Conservation (phyloP, 192 early-diverging fungal species). For the Podila minutissima region DNA sequence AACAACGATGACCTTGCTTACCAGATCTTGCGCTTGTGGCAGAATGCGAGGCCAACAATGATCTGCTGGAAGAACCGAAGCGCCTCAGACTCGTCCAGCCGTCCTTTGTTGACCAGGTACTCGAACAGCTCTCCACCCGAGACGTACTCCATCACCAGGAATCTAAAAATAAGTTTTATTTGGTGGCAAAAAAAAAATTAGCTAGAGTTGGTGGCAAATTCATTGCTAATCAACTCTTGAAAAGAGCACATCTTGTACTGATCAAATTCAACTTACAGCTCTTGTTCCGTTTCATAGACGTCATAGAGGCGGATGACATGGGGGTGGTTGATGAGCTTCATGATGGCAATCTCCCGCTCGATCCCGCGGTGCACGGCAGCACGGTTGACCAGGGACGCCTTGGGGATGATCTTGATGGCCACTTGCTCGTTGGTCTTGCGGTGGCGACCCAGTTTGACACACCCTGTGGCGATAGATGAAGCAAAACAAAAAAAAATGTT, state of each 20-base stretch:
- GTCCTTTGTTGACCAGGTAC: conserved; percentile 61
- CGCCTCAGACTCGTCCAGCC: conserved; percentile 54
- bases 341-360: conserved; percentile 65
- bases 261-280: conserved; percentile 21
- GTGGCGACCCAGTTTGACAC: conserved; percentile 62
- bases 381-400: conserved; percentile 55
- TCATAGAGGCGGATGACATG: conserved; percentile 61
- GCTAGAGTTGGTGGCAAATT: no score
- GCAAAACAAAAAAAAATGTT: neutral
- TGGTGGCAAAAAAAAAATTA: neutral
- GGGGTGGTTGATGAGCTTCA: conserved; percentile 63
- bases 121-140: conserved; percentile 84
- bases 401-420: conserved; percentile 63
- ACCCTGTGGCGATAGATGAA: conserved; percentile 26
- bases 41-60: conserved; percentile 64
- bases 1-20: conserved; percentile 3
- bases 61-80: conserved; percentile 66
- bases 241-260: no score
- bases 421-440: conserved; percentile 63
- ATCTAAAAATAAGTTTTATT: conserved; percentile 7
- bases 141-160: conserved; percentile 75
- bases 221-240: no score
- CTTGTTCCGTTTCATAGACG: conserved; percentile 58
- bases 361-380: conserved; percentile 57
- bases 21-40: conserved; percentile 70